Evolutionary conservation across 208 protist species (phyloP).

Genomic region (Acanthamoeba culbertsoni): DNA sequence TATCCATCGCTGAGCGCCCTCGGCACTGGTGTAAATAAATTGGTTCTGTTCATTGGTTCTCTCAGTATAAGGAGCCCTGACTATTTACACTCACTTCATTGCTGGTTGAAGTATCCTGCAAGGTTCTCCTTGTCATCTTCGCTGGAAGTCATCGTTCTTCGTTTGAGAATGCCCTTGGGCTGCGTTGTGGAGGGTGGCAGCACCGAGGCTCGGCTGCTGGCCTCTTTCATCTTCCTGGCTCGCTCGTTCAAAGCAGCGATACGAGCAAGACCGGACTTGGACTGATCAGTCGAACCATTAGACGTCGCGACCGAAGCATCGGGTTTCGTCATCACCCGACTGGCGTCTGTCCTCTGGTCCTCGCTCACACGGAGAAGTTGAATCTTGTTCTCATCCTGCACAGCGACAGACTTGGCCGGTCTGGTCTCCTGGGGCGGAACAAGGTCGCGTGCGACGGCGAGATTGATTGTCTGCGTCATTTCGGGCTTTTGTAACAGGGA

Average conservation of each 20-base stretch:
- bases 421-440: not conserved
- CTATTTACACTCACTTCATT: not conserved
- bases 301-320: not conserved
- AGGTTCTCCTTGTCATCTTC: not conserved
- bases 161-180: constrained; percentile 2
- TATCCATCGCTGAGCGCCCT: no score
- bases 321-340: not conserved
- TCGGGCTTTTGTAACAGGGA: not conserved
- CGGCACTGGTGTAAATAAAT: no score
- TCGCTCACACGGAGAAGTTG: no score
- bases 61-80: no score
- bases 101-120: not conserved
- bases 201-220: not conserved
- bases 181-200: not conserved
- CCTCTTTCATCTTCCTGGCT: not conserved
- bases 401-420: not conserved
- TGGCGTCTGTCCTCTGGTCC: not conserved
- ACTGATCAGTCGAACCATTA: not conserved
- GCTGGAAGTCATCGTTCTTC: not conserved
- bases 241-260: not conserved
- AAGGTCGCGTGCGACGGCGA: not conserved
- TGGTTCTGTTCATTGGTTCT: no score
- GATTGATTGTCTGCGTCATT: not conserved
- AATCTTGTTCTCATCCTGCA: not conserved
- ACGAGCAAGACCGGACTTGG: not conserved